Percentiles rank a stretch among this genome's conserved stretches.
Evolutionary conservation across 2,329 filamentous ascomycete species (phyloP).

Genomic region (Magnaporthiopsis poae): DNA sequence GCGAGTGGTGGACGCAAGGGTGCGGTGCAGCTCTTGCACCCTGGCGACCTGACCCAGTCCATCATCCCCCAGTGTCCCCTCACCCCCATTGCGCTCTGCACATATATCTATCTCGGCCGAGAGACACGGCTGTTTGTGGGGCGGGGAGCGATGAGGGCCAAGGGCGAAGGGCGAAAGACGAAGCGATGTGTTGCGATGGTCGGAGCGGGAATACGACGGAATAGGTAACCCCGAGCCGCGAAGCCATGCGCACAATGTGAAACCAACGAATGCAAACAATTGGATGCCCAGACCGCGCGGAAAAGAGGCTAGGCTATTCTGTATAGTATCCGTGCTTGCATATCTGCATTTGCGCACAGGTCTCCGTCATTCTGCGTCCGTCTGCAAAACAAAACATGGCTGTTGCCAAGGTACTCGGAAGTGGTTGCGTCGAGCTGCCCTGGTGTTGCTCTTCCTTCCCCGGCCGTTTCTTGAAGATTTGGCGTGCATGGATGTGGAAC

Average conservation of each 20-base stretch:
- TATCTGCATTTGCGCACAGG: neutral
- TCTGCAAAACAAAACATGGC: neutral
- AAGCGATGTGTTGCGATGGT: neutral
- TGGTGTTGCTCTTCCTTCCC: neutral
- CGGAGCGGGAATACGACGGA: neutral
- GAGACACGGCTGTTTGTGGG: neutral
- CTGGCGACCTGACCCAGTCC: neutral
- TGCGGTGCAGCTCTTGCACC: neutral
- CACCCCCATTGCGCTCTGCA: neutral
- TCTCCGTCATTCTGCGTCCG: neutral
- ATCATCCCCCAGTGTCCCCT: neutral
- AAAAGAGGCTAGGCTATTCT: no score
- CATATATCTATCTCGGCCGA: no score
- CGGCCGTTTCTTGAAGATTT: neutral
- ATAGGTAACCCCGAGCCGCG: neutral
- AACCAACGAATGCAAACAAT: neutral
- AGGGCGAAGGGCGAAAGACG: no score
- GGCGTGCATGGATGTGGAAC: neutral
- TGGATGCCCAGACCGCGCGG: no score
- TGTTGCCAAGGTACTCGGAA: neutral
- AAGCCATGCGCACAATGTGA: neutral
- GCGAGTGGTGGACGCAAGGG: neutral
- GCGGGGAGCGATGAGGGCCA: no score
- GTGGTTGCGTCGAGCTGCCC: neutral
- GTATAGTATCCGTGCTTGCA: no score